Evolutionary conservation across 257 asterid species (phyloP), one percentile per base, ranked within the genome.

Genomic region (Rehmannia glutinosa): DNA sequence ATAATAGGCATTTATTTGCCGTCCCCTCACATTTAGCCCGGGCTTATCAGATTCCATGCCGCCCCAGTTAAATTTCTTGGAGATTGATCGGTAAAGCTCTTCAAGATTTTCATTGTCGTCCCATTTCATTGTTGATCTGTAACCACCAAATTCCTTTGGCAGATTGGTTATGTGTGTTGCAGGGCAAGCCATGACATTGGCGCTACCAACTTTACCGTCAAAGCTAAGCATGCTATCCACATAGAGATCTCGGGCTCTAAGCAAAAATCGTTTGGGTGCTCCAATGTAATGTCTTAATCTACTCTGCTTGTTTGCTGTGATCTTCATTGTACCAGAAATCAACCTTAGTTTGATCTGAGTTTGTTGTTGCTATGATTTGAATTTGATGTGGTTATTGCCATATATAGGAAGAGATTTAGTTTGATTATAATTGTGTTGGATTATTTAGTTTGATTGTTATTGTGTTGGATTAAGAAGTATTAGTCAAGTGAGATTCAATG

Each of bases 171-270:
- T 39, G 16, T 75, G 54, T 1, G 59, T 13, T 12, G 38, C 56
- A 0, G 68, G 71, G 68, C 74, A 72, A 17, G 64, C 60, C 1
- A 70, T 13, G 8, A 78, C 23, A 41, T 58, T 69, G 33, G 76
- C 69, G 13, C 66, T 52, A 32, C 52, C 56, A 28, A 75, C 62
- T 24, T 59, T 79, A 57, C 81, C 73, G 5, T 82, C 87, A 6
- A 81, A 49, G 39, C 36, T 62, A 16, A 79, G 61, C 81, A 79
- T 72, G 52, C 63, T 43, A 19, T 72, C 64, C 30, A 79, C 62
- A 20, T 79, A 75, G 7, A 79, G 68, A 39, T 79, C 84, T 64
- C 84, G 63, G 21, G 76, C 81, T 62, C 58, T 75, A 10, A 73
- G 64, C 4, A 75, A 65, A 64, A 79, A 54, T 43, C 69, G 75